Percentiles rank a stretch among this genome's conserved stretches.
phyloP scores from a whole-genome alignment of 345 rosid species.

The rapeseed (Brassica napus) region DNA sequence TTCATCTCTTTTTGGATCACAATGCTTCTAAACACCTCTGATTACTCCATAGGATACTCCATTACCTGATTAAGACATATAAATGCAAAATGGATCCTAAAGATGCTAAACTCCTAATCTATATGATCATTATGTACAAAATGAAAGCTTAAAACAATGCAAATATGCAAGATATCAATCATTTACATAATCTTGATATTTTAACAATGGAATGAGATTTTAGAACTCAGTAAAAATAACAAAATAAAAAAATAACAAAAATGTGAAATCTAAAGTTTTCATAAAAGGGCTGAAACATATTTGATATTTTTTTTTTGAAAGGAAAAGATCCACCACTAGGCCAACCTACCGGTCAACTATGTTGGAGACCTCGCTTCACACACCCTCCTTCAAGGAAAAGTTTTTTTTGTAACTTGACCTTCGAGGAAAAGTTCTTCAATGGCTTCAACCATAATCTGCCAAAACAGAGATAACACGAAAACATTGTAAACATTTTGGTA shows the following conservation, averaged over 20 bases:
- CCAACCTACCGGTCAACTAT: constrained; percentile 18
- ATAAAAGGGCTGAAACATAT: constrained; percentile 5
- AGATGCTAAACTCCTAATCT: too few species aligned
- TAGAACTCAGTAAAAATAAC: background rate
- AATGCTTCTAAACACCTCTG: too few species aligned
- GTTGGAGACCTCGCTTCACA: background rate
- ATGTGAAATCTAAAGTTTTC: constrained; percentile 4
- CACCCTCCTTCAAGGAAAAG: background rate
- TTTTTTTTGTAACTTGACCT: background rate
- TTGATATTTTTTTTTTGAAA: background rate
- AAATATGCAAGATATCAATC: too few species aligned
- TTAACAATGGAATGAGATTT: background rate
- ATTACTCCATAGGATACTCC: too few species aligned
- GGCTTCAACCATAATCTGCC: constrained; percentile 3
- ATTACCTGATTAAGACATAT: too few species aligned
- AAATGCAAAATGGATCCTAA: too few species aligned
- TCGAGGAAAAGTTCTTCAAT: background rate
- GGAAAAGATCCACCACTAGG: background rate
- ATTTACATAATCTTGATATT: background rate
- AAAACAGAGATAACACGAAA: background rate
- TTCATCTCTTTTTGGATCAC: too few species aligned
- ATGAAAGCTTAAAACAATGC: too few species aligned
- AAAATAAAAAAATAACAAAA: background rate
- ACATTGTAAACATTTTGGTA: background rate
- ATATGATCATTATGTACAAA: too few species aligned